phyloP scores from a whole-genome alignment of 257 asterid genomes.

The Nyctanthes arbortristis region DNA sequence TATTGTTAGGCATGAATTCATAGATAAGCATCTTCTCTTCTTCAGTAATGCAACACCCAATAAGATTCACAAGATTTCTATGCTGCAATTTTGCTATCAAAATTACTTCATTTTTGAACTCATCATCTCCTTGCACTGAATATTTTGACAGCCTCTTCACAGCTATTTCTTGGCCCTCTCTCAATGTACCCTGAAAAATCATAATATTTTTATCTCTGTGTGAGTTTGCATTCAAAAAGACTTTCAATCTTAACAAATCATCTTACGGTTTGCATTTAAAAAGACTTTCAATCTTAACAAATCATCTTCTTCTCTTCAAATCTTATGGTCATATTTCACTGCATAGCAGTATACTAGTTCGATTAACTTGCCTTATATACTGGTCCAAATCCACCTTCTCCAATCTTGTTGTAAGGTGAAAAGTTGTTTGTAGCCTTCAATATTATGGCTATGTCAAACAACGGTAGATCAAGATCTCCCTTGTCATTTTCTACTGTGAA shows the following conservation, averaged over 20 bases:
- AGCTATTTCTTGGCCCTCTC: constrained; percentile 22
- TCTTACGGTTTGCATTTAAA: too few relatives aligned
- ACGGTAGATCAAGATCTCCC: constrained; percentile 20
- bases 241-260: too few relatives aligned
- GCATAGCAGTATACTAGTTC: not conserved
- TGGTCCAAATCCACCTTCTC: constrained; percentile 34
- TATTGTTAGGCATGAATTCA: constrained; percentile 27
- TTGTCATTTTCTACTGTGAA: not conserved
- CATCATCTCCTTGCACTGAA: constrained; percentile 31
- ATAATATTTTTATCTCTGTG: not conserved
- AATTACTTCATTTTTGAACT: constrained; percentile 29
- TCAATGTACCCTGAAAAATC: constrained; percentile 25
- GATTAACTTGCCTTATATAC: constrained; percentile 23
- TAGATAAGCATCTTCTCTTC: constrained; percentile 23
- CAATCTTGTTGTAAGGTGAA: constrained; percentile 21
- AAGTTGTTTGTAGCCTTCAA: constrained; percentile 26
- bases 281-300: too few relatives aligned
- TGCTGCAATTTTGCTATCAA: constrained; percentile 24
- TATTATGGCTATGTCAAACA: constrained; percentile 16
- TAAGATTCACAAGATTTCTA: constrained; percentile 29
- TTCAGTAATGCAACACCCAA: constrained; percentile 23
- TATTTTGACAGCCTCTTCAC: constrained; percentile 31
- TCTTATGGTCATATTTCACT: too few relatives aligned
- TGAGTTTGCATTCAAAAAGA: not conserved
- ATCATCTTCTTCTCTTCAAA: too few relatives aligned